phyloP scores from a whole-genome alignment of 2,329 filamentous ascomycete genomes.

The Knufia petricola region DNA sequence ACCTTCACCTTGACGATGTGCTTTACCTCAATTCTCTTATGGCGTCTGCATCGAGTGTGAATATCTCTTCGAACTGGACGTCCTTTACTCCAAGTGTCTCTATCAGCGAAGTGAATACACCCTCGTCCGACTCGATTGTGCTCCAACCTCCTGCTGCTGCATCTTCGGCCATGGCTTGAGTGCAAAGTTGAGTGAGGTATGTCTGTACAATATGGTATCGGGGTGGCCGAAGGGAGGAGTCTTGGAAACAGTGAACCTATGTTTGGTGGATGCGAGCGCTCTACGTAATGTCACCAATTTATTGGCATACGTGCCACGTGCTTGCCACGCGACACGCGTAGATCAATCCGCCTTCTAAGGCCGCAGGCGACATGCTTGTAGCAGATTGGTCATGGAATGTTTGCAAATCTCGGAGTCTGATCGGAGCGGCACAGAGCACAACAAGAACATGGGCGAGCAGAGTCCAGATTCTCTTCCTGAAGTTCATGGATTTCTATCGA shows the following conservation, averaged over 20 bases:
- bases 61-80: conserved; percentile 94
- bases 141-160: conserved; percentile 62
- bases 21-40: conserved; percentile 35
- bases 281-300: not conserved
- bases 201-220: not conserved
- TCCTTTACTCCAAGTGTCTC: conserved; percentile 84
- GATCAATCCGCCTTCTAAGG: not conserved
- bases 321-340: not conserved
- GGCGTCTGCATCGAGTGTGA: conserved; percentile 68
- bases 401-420: not conserved
- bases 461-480: too few species aligned
- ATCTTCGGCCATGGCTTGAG: conserved; percentile 53
- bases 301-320: not conserved
- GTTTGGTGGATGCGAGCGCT: not conserved
- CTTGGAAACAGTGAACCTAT: too few species aligned
- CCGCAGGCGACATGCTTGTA: too few species aligned
- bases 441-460: too few species aligned
- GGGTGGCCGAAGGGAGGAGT: too few species aligned
- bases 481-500: not conserved
- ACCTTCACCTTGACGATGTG: conserved; percentile 12
- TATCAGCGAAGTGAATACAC: conserved; percentile 94
- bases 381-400: not conserved
- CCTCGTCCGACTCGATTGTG: conserved; percentile 96
- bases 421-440: not conserved
- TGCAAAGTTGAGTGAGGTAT: not conserved